Percentiles rank a stretch among this genome's conserved stretches.
These are phyloP conservation scores for Cornus controversa DNA, from an alignment of 148 eudicot species.

Conservation along the genomic window DNA sequence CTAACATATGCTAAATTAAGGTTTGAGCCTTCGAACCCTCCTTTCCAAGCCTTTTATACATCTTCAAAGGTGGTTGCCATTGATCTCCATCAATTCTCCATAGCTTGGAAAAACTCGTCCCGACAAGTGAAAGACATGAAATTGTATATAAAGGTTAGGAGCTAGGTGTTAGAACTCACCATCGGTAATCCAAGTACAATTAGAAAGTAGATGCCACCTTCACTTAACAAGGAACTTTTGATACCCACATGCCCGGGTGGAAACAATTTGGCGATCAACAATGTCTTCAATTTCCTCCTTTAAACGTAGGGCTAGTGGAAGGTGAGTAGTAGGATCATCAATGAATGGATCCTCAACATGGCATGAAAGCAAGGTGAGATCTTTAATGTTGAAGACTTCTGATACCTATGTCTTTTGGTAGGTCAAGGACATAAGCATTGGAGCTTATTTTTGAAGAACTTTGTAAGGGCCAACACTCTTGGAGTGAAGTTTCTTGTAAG, in stretches of 20 bases:
- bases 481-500: not conserved
- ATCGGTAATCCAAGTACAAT: not conserved
- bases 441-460: not conserved
- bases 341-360: not conserved
- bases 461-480: not conserved
- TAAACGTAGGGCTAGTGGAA: not conserved
- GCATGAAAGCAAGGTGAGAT: not conserved
- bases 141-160: not conserved
- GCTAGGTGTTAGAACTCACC: not conserved
- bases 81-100: constrained; percentile 1
- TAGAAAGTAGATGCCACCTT: not conserved
- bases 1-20: not conserved
- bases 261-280: not conserved
- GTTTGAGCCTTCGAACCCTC: not conserved
- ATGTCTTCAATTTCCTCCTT: not conserved
- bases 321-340: too few species aligned
- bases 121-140: not conserved
- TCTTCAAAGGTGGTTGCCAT: not conserved
- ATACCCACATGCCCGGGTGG: not conserved
- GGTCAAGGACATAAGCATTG: not conserved
- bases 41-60: not conserved
- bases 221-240: constrained; percentile 1
- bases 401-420: not conserved
- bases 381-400: not conserved
- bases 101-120: constrained; percentile 4